Evolutionary conservation across 495 filamentous ascomycete genomes (phyloP).

Genomic region (Evernia prunastri): DNA sequence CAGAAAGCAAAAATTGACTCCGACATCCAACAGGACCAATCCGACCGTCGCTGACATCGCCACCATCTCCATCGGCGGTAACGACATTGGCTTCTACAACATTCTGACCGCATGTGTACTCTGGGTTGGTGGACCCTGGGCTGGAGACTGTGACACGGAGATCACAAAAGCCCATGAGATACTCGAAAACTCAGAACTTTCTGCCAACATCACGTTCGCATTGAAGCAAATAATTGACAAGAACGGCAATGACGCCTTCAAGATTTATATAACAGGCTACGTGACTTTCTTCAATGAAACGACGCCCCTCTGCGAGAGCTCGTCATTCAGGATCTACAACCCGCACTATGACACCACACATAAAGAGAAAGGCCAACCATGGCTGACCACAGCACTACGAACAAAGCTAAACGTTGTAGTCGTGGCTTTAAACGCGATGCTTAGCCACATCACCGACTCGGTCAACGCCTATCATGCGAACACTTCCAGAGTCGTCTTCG

Average conservation of each 20-base stretch:
- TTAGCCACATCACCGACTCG: slow-evolving; percentile 20
- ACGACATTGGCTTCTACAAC: slow-evolving; percentile 46
- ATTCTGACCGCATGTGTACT: slow-evolving; percentile 45
- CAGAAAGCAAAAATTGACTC: background rate
- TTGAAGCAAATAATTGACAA: background rate
- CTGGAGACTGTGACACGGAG: slow-evolving; percentile 36
- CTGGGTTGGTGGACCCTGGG: slow-evolving; percentile 24
- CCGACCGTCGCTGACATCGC: slow-evolving; percentile 21
- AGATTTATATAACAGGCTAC: slow-evolving; percentile 41
- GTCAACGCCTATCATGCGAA: background rate
- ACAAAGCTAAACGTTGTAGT: slow-evolving; percentile 38
- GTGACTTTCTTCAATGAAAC: slow-evolving; percentile 43
- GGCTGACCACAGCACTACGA: background rate
- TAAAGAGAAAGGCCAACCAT: background rate
- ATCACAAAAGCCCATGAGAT: slow-evolving; percentile 28
- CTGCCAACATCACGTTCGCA: background rate
- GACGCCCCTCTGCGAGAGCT: slow-evolving; percentile 40
- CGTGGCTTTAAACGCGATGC: slow-evolving; percentile 34
- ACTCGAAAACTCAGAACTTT: slow-evolving; percentile 22
- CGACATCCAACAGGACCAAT: background rate
- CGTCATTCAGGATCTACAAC: slow-evolving; percentile 23
- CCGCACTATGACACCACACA: background rate
- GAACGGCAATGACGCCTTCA: slow-evolving; percentile 23
- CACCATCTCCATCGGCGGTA: slow-evolving; percentile 42
- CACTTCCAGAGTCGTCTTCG: slow-evolving; percentile 31